These are phyloP conservation scores for Colletotrichum horii DNA, from an alignment of 2,329 filamentous ascomycete genomes.

Conservation along the genomic window DNA sequence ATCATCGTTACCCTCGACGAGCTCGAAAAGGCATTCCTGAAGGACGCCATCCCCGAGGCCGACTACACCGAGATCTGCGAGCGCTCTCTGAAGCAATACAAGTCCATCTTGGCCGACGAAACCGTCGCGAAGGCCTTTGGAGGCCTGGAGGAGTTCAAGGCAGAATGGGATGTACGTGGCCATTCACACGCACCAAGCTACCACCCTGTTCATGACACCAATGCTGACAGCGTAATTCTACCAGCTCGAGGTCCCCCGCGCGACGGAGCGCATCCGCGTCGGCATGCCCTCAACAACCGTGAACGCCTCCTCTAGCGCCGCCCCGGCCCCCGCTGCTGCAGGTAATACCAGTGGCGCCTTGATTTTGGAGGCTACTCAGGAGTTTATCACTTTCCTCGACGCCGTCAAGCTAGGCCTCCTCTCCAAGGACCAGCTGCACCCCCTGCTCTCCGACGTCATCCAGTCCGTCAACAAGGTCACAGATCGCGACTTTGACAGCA, in stretches of 20 bases:
- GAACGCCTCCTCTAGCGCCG: constrained; percentile 53
- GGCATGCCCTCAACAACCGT: constrained; percentile 88
- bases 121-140: constrained; percentile 87
- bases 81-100: constrained; percentile 93
- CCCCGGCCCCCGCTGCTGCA: constrained; percentile 45
- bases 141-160: constrained; percentile 89
- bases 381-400: constrained; percentile 98
- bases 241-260: constrained; percentile 91
- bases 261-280: constrained; percentile 89
- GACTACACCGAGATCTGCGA: constrained; percentile 98
- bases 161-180: constrained; percentile 81
- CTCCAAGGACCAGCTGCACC: constrained; percentile 96
- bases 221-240: not conserved
- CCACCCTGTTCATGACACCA: too few relatives aligned
- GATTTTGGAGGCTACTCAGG: constrained; percentile 91
- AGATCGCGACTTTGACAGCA: constrained; percentile 90
- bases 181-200: too few relatives aligned
- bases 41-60: constrained; percentile 88
- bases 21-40: constrained; percentile 94
- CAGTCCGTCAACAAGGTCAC: constrained; percentile 98
- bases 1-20: constrained; percentile 96
- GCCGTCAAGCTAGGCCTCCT: constrained; percentile 90
- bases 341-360: constrained; percentile 64
- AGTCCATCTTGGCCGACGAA: constrained; percentile 89
- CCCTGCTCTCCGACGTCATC: constrained; percentile 92